These are phyloP conservation scores for Dipteronia dyeriana DNA, from an alignment of 345 rosid species.

Conservation along the genomic window DNA sequence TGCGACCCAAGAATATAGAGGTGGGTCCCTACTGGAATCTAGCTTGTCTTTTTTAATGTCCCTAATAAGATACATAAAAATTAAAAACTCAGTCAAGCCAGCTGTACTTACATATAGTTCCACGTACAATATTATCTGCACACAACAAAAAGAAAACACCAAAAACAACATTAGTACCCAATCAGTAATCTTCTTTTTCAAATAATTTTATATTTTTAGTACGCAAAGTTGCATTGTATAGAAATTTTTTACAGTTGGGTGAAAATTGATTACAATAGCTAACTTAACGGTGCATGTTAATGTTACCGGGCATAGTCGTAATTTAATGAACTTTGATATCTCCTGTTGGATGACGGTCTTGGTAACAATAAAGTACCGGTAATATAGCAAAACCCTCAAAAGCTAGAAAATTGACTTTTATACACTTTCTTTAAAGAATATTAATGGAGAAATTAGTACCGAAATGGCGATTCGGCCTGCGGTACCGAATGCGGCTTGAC, in stretches of 20 bases:
- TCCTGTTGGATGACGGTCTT: background rate
- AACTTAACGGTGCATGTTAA: background rate
- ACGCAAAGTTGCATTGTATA: background rate
- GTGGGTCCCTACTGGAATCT: conserved; percentile 7
- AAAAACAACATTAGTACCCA: conserved; percentile 6
- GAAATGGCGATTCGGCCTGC: conserved; percentile 71
- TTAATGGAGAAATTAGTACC: conserved; percentile 33
- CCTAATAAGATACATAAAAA: background rate
- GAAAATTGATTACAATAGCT: background rate
- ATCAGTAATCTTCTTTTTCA: background rate
- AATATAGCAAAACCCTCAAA: background rate
- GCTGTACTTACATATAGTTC: conserved; percentile 89
- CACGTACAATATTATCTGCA: conserved; percentile 76
- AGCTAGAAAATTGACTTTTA: background rate
- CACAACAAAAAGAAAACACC: conserved; percentile 5
- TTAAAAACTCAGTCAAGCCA: conserved; percentile 19
- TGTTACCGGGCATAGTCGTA: background rate
- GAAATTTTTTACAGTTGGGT: background rate
- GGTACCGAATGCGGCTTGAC: conserved; percentile 89
- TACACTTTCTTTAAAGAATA: background rate
- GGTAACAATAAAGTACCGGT: background rate
- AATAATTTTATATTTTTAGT: background rate
- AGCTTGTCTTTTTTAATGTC: background rate
- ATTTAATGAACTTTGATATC: background rate
- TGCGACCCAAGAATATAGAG: background rate